These are phyloP conservation scores for Mycena vitilis DNA, from an alignment of 768 basidiomycete species.

Conservation along the genomic window DNA sequence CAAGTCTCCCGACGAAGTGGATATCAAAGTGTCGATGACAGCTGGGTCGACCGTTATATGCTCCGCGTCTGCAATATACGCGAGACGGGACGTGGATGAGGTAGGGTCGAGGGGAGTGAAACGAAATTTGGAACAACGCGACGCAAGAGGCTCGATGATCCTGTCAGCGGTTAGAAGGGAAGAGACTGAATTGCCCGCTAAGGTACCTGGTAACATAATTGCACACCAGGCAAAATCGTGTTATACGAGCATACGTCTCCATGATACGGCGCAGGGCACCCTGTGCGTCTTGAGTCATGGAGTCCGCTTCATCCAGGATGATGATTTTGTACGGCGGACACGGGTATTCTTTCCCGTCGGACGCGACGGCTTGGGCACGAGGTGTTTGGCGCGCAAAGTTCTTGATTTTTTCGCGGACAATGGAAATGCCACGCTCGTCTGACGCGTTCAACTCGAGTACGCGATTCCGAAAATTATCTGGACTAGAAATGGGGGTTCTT, in stretches of 20 bases:
- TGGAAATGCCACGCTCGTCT: conserved; percentile 96
- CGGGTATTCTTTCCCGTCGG: conserved; percentile 87
- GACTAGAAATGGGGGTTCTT: conserved; percentile 58
- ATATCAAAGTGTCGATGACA: conserved; percentile 80
- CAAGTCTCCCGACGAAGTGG: conserved; percentile 89
- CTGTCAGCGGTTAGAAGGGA: conserved; percentile 52
- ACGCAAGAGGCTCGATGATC: conserved; percentile 98
- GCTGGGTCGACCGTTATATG: conserved; percentile 64
- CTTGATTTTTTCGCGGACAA: conserved; percentile 99
- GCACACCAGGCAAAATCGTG: conserved; percentile 97
- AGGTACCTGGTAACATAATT: conserved; percentile 97
- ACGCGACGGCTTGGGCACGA: conserved; percentile 77
- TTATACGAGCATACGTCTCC: conserved; percentile 98
- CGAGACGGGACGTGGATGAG: conserved; percentile 80
- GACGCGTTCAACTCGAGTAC: conserved; percentile 99
- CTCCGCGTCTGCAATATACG: conserved; percentile 85
- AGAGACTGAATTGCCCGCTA: neutral
- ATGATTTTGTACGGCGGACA: conserved; percentile 99
- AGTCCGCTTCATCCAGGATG: conserved; percentile 98
- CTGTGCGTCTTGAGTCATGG: conserved; percentile 99
- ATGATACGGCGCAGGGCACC: conserved; percentile 97
- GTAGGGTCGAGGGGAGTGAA: conserved; percentile 90
- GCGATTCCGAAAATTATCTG: conserved; percentile 92
- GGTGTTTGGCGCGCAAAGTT: conserved; percentile 95
- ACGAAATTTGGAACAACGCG: conserved; percentile 99